phyloP scores from a whole-genome alignment of 1,139 yeast species.

The Pichia sp. region DNA sequence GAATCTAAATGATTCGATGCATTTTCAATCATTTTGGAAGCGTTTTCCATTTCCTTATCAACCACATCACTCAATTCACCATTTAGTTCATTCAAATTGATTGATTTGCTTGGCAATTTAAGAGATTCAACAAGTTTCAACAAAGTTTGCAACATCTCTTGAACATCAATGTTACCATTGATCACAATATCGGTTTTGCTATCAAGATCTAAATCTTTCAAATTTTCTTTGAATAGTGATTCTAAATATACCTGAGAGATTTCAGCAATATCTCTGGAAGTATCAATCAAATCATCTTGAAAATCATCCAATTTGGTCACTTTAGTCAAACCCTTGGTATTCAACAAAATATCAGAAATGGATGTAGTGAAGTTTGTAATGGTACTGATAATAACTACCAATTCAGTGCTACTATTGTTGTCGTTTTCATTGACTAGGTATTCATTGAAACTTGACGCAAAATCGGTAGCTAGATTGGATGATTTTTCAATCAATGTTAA shows the following conservation, averaged over 20 bases:
- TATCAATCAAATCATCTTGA: constrained; percentile 41
- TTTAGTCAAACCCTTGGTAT: constrained; percentile 62
- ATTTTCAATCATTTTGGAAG: constrained; percentile 59
- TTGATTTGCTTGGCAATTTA: constrained; percentile 34
- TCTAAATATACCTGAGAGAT: constrained; percentile 57
- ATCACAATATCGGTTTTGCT: constrained; percentile 69
- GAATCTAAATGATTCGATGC: constrained; percentile 57
- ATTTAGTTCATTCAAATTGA: constrained; percentile 27
- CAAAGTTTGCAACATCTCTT: constrained; percentile 57
- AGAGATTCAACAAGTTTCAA: constrained; percentile 49
- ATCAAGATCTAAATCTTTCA: constrained; percentile 45
- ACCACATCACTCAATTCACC: constrained; percentile 53
- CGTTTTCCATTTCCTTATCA: constrained; percentile 61
- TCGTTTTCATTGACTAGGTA: constrained; percentile 49
- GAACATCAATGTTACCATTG: constrained; percentile 66
- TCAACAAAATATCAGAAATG: constrained; percentile 56
- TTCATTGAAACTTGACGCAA: constrained; percentile 71
- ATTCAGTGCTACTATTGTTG: constrained; percentile 64
- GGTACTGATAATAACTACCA: constrained; percentile 50
- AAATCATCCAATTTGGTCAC: constrained; percentile 37
- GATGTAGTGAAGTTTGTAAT: constrained; percentile 62
- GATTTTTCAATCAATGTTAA: constrained; percentile 66
- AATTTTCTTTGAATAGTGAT: constrained; percentile 45
- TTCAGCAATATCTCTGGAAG: constrained; percentile 52
- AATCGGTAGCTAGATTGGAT: constrained; percentile 68